These are phyloP conservation scores for Ceriops decandra DNA, from an alignment of 345 rosid species.

Conservation along the genomic window DNA sequence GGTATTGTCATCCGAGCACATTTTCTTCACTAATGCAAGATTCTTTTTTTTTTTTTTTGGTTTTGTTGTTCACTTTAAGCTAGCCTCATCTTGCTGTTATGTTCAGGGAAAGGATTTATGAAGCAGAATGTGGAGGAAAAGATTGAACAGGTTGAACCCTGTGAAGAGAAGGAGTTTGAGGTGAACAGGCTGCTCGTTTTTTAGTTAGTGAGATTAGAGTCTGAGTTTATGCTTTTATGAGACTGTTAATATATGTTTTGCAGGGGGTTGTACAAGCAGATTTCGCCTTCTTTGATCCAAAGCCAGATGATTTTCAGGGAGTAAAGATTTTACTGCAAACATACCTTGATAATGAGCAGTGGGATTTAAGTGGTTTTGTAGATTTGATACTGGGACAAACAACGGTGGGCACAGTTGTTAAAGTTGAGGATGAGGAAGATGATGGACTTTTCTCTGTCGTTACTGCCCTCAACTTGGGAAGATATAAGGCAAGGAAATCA, in stretches of 20 bases:
- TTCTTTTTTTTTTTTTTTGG: not conserved
- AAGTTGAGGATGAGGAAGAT: slow-evolving; percentile 75
- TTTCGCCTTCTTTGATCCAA: slow-evolving; percentile 89
- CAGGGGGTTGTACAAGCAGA: slow-evolving; percentile 84
- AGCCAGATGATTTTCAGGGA: slow-evolving; percentile 71
- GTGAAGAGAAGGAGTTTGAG: slow-evolving; percentile 57
- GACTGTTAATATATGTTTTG: slow-evolving; percentile 13
- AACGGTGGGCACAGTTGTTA: slow-evolving; percentile 88
- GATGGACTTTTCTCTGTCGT: slow-evolving; percentile 55
- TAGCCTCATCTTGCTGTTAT: not conserved
- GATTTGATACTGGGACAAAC: slow-evolving; percentile 78
- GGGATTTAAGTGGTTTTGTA: slow-evolving; percentile 91
- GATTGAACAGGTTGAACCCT: slow-evolving; percentile 36
- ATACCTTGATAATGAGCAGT: slow-evolving; percentile 64
- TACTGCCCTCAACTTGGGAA: slow-evolving; percentile 64
- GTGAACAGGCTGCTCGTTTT: slow-evolving; percentile 29
- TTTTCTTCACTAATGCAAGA: not conserved
- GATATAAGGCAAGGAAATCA: slow-evolving; percentile 59
- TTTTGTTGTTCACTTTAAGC: not conserved
- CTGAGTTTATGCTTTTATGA: not conserved
- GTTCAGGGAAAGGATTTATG: slow-evolving; percentile 28
- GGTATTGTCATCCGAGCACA: slow-evolving; percentile 22
- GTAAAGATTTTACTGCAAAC: slow-evolving; percentile 61
- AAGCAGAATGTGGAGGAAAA: slow-evolving; percentile 18
- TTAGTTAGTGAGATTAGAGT: not conserved